Percentiles rank a stretch among this genome's conserved stretches.
Conservation (phyloP, 2,329 filamentous ascomycete genomes). For the Akanthomyces lecanii region DNA sequence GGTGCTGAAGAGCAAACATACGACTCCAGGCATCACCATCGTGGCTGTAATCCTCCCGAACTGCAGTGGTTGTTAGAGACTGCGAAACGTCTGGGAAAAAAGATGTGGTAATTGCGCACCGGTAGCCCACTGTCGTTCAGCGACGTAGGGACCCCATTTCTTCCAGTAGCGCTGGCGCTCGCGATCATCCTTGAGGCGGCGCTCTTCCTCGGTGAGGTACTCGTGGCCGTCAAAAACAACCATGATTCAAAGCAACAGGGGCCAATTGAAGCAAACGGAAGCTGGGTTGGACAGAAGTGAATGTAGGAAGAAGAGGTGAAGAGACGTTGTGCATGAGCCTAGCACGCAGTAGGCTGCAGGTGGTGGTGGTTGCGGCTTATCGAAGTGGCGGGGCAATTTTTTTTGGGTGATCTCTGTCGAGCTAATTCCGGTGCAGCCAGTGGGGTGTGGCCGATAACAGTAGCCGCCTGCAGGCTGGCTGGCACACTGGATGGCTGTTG, state of each 20-base stretch:
- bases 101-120: slow-evolving; percentile 44
- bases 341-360: not conserved
- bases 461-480: not conserved
- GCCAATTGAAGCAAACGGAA: not conserved
- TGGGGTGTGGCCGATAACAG: slow-evolving; percentile 2
- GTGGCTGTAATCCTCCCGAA: slow-evolving; percentile 85
- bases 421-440: slow-evolving; percentile 6
- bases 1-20: slow-evolving; percentile 41
- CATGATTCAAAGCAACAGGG: slow-evolving; percentile 51
- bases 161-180: slow-evolving; percentile 92
- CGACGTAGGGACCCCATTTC: slow-evolving; percentile 92
- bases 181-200: slow-evolving; percentile 79
- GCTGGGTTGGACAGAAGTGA: not conserved
- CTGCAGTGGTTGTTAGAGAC: slow-evolving; percentile 33
- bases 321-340: not conserved
- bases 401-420: slow-evolving; percentile 6
- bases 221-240: slow-evolving; percentile 86
- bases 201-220: slow-evolving; percentile 85
- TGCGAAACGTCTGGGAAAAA: not conserved
- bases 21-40: slow-evolving; percentile 95
- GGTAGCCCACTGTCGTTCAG: slow-evolving; percentile 93
- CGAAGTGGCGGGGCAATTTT: slow-evolving; percentile 15
- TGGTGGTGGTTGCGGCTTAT: slow-evolving; percentile 11
- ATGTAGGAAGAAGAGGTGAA: not conserved
- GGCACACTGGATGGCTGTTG: not conserved